Evolutionary conservation across 2,329 filamentous ascomycete species (phyloP), one percentile per base, ranked within the genome.

Genomic region (Cercospora janseana): DNA sequence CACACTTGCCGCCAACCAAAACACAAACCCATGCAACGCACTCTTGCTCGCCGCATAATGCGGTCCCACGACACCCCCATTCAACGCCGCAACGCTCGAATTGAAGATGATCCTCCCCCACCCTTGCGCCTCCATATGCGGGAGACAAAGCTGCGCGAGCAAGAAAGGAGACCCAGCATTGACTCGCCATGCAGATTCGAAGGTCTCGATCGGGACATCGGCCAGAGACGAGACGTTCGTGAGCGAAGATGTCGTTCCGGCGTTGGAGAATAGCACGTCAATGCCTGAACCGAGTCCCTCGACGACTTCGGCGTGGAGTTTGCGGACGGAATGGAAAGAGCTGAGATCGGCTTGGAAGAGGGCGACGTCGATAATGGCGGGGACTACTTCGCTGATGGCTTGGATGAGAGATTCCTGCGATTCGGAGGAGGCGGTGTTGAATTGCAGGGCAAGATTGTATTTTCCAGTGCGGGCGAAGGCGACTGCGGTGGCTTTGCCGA

Each of bases 1-100:
- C 55, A 76, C 72, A 43, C 65, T 64, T 3, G 56, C 59, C 1
- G 72, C 70, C 16, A 77, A 46, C 66, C 74, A 77, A 59, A 75
- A 72, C 52, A 76, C 65, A 59, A 77, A 67, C 16, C 71, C 72
- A 55, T 72, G 73, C 35, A 76, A 54, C 1, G 74, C 74, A 37
- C 69, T 71, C 59, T 77, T 76, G 1, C 46, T 48, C 53, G 59
- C 56, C 50, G 68, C 67, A 56, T 72, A 73, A 58, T 73, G 70
- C 49, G 70, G 69, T 1, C 70, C 70, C 4, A 72, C 64, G 8
- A 69, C 61, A 2, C 70, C 70, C 0, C 70, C 70, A 16, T 67
- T 72, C 10, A 71, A 67, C 1, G 62, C 70, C 8, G 70, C 70
- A 7, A 72, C 68, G 50, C 63, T 68, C 13, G 64, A 67, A 45